A percentile compares a stretch with the other conserved stretches of the same genome.
phyloP scores from a whole-genome alignment of 768 basidiomycete species.

The Tulasnella sp. region DNA sequence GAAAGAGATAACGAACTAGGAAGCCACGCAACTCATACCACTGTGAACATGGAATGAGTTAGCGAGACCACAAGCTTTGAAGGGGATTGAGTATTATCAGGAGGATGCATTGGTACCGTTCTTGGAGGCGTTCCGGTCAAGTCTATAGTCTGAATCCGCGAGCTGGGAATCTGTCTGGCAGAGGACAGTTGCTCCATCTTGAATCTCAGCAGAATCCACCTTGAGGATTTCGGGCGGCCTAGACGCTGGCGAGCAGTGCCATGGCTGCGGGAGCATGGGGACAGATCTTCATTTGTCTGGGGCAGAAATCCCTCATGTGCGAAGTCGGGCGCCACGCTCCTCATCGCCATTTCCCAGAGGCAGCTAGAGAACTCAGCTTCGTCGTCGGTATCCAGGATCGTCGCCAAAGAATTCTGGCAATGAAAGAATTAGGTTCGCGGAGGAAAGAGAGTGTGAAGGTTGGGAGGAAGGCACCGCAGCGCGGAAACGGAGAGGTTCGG shows the following conservation, averaged over 20 bases:
- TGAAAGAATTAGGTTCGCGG: background rate
- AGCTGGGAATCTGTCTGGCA: too few relatives aligned
- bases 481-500: slow-evolving; percentile 8
- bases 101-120: too few relatives aligned
- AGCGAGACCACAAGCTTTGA: too few relatives aligned
- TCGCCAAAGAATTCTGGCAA: background rate
- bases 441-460: background rate
- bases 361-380: background rate
- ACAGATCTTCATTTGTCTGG: background rate
- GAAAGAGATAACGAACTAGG: too few relatives aligned
- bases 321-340: background rate
- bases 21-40: too few relatives aligned
- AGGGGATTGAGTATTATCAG: too few relatives aligned
- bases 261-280: background rate
- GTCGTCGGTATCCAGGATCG: too few relatives aligned
- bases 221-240: background rate
- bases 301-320: background rate
- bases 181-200: too few relatives aligned
- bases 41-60: too few relatives aligned
- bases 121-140: too few relatives aligned
- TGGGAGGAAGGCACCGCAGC: background rate
- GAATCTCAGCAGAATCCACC: too few relatives aligned
- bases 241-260: background rate
- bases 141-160: too few relatives aligned
- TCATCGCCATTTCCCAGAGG: background rate